phyloP scores from a whole-genome alignment of 176 grass and related monocot species.

The Aegilops sharonensis region DNA sequence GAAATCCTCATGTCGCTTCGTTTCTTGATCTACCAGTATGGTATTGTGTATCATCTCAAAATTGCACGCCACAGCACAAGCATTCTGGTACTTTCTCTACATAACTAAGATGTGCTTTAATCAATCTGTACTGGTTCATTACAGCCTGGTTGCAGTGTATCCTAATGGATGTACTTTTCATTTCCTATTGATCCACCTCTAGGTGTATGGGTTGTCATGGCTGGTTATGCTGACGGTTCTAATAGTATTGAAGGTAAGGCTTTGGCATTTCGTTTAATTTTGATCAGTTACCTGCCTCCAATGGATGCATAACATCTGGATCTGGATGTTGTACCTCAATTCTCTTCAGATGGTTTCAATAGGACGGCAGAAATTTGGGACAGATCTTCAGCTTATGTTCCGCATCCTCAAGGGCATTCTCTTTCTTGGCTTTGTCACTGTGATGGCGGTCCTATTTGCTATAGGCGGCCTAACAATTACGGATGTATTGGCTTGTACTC shows the following conservation, averaged over 20 bases:
- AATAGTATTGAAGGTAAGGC: conserved; percentile 75
- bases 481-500: conserved; percentile 73
- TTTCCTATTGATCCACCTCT: conserved; percentile 23
- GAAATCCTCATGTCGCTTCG: conserved; percentile 89
- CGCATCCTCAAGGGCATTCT: conserved; percentile 90
- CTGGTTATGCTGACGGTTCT: conserved; percentile 91
- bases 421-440: conserved; percentile 80
- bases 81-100: conserved; percentile 62
- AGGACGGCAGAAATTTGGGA: conserved; percentile 44
- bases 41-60: conserved; percentile 93
- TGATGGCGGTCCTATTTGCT: conserved; percentile 80
- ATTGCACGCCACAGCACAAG: conserved; percentile 63
- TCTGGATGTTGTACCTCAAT: conserved; percentile 17
- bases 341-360: conserved; percentile 61
- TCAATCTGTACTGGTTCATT: conserved; percentile 11
- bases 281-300: neutral
- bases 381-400: conserved; percentile 88
- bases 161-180: conserved; percentile 3
- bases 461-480: conserved; percentile 59
- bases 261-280: conserved; percentile 20
- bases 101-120: neutral
- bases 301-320: conserved; percentile 6
- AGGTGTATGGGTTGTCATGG: conserved; percentile 97
- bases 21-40: conserved; percentile 97
- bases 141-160: neutral